These are phyloP conservation scores for Diaporthe caulivora DNA, from an alignment of 2,329 filamentous ascomycete species.

Conservation along the genomic window DNA sequence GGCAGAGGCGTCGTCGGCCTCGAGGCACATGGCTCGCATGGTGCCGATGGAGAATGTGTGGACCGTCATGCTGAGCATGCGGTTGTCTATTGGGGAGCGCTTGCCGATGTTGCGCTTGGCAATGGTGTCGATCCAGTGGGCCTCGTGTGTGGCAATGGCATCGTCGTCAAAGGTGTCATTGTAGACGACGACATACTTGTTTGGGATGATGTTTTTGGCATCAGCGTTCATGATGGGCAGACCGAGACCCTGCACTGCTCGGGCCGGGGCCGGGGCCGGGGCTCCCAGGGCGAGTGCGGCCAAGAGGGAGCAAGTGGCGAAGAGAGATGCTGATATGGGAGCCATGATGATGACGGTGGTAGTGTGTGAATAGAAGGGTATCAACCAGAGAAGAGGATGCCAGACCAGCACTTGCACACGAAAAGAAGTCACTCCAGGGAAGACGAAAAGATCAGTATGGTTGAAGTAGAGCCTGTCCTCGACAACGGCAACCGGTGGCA, in stretches of 20 bases:
- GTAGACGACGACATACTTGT: slow-evolving; percentile 76
- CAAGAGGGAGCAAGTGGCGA: slow-evolving; percentile 29
- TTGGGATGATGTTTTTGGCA: slow-evolving; percentile 62
- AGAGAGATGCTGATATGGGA: slow-evolving; percentile 23
- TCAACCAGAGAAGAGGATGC: slow-evolving; percentile 15
- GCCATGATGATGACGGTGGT: slow-evolving; percentile 16
- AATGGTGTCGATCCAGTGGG: slow-evolving; percentile 60
- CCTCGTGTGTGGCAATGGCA: slow-evolving; percentile 63
- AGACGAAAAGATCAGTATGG: not conserved
- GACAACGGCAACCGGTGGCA: slow-evolving; percentile 6
- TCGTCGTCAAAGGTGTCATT: slow-evolving; percentile 64
- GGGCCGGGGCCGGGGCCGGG: slow-evolving; percentile 27
- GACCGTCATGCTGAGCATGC: slow-evolving; percentile 60
- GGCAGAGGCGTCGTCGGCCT: slow-evolving; percentile 50
- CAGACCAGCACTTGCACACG: slow-evolving; percentile 30
- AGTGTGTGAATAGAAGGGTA: slow-evolving; percentile 5
- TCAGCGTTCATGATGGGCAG: slow-evolving; percentile 64
- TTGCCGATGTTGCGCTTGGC: slow-evolving; percentile 69
- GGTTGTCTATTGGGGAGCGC: slow-evolving; percentile 59
- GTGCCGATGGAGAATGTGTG: slow-evolving; percentile 59
- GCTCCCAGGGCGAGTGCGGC: slow-evolving; percentile 32
- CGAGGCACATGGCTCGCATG: slow-evolving; percentile 65
- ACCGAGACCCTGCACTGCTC: slow-evolving; percentile 45
- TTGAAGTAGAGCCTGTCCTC: slow-evolving; percentile 18
- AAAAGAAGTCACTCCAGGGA: not conserved